Base-by-base conservation (phyloP, 139 green algal genomes). In the Dunaliella sp. region DNA sequence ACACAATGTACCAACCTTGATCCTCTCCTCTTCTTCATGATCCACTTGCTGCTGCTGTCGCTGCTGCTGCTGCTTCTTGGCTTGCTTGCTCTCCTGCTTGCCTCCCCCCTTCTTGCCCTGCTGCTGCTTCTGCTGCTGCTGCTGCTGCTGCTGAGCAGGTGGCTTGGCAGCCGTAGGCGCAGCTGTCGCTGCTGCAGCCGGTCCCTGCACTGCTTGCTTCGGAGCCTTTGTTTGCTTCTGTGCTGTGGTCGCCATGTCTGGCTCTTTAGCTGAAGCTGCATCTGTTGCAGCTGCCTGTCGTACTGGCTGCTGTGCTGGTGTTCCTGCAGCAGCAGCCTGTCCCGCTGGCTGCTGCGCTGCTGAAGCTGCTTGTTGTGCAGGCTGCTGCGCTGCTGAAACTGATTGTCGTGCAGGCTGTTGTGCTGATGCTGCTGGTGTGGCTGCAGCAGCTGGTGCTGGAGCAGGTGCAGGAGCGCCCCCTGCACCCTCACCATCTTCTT, bases 241-340 rank as follows among this genome's bases (percentile, higher is more conserved):
- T n/a, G n/a, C n/a, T n/a, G n/a, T n/a, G n/a, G n/a, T n/a, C n/a
- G n/a, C n/a, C n/a, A n/a, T n/a, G n/a, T n/a, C 95, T 99, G 97
- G 91, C 98, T 95, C 88, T 96, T 96, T 38, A 95, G 96, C 91
- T 99, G 99, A 38, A 99, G 94, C 89, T 98, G 92, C 92, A 96
- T 91, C 93, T 99, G 95, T 89, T 98, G 94, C 88, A 99, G 91
- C 92, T 99, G 99, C 94, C 98, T 98, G 38, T 99, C 95, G 88
- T 99, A n/a, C n/a, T n/a, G n/a, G n/a, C n/a, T n/a, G n/a, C n/a
- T n/a, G n/a, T n/a, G n/a, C n/a, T n/a, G n/a, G n/a, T n/a, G n/a
- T n/a, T n/a, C n/a, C n/a, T n/a, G n/a, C n/a, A n/a, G n/a, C n/a
- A n/a, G n/a, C n/a, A n/a, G n/a, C n/a, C n/a, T n/a, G n/a, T n/a